These are phyloP conservation scores for Amaranthus tricolor DNA, from an alignment of 179 eudicot species.

Conservation along the genomic window DNA sequence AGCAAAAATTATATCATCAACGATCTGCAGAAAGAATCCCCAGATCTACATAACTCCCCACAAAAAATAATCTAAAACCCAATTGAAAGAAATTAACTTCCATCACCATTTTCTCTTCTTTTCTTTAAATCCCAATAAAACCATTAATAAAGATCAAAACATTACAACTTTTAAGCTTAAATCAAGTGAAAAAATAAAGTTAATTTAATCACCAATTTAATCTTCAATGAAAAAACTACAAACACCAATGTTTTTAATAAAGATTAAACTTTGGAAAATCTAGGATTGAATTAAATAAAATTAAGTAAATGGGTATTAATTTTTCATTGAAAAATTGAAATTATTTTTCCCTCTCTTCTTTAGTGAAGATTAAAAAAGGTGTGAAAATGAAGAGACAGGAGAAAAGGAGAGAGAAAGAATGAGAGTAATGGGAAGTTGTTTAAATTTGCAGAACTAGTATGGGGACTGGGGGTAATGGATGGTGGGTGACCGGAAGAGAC, in stretches of 20 bases:
- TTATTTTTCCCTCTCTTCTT: neutral
- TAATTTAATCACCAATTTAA: neutral
- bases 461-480: neutral
- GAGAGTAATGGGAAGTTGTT: constrained; percentile 15
- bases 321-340: neutral
- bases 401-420: neutral
- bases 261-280: constrained; percentile 3
- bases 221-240: too few species aligned
- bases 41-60: neutral
- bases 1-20: constrained; percentile 6
- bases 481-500: constrained; percentile 40
- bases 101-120: constrained; percentile 6
- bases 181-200: neutral
- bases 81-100: constrained; percentile 12
- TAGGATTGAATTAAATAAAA: neutral
- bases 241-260: neutral
- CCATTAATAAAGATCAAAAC: neutral
- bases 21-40: constrained; percentile 11
- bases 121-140: neutral
- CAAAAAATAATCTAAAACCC: constrained; percentile 16
- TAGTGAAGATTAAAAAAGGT: constrained; percentile 7
- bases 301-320: too few species aligned
- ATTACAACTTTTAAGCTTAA: neutral
- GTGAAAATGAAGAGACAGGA: constrained; percentile 2
- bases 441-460: constrained; percentile 19